Evolutionary conservation across 805 yeast species (phyloP), one percentile per base, ranked within the genome.

Genomic region (Kluyveromyces nonfermentans): DNA sequence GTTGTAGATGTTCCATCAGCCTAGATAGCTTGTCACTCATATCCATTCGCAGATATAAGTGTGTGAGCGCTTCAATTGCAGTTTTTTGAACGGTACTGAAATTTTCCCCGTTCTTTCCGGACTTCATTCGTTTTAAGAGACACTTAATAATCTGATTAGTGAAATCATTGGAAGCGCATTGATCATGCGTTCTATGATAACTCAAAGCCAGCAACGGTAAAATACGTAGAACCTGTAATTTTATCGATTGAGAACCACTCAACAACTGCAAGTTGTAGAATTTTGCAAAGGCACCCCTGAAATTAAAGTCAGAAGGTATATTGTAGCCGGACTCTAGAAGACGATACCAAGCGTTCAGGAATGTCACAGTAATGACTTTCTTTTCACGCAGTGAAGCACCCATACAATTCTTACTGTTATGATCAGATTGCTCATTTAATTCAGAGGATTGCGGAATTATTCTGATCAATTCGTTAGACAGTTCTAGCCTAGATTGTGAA

Each of bases 331-430:
- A 56, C 40, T 56, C 58, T 33, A 58, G 35, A 5, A 54, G 31
- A 33, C 63, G 48, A 20, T 38, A 45, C 61, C 61, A 56, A 38
- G 54, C 54, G 30, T 52, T 51, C 15, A 54, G 37, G 33, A 30
- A 50, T 4, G 50, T 46, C 5, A 50, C 32, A 3, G 59, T 41
- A 5, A 34, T 40, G 32, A 55, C 55, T 7, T 49, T 33, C 9
- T 47, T 18, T 36, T 56, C 59, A 18, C 36, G 47, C 15, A 31
- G 28, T 7, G 32, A 34, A 6, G 48, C 37, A 4, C 58, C 56
- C 14, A 44, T 10, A 5, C 10, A 17, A 33, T 42, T 19, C 43
- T 35, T n/a, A 21, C 15, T 40, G 22, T 17, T 45, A 14, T 33
- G 22, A 8, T 33, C 4, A 3, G 28, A 7, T 20, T 36, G 46